A percentile compares a stretch with the other conserved stretches of the same genome.
phyloP scores from a whole-genome alignment of 495 filamentous ascomycete genomes.

The Penicillium dipodomyicola region DNA sequence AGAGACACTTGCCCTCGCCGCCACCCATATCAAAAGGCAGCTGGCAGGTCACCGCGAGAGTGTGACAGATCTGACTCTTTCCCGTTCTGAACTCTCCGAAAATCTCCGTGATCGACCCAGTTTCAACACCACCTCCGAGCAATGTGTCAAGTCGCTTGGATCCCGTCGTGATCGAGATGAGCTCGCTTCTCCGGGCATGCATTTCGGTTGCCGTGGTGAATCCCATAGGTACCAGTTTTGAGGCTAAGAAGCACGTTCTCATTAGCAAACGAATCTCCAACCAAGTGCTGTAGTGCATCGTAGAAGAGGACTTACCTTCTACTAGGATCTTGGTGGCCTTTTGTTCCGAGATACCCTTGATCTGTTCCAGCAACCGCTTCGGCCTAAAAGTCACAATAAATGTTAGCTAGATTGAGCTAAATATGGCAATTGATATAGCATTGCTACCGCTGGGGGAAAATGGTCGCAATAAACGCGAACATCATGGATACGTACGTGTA shows the following conservation, averaged over 20 bases:
- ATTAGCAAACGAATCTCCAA: neutral
- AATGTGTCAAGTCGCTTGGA: conserved; percentile 96
- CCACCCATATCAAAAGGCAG: conserved; percentile 98
- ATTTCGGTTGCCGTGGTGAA: conserved; percentile 99
- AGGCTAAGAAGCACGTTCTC: conserved; percentile 51
- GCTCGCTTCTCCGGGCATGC: conserved; percentile 91
- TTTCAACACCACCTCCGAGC: conserved; percentile 91
- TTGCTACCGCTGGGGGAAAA: neutral
- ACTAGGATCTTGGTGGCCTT: conserved; percentile 92
- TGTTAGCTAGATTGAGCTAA: conserved; percentile 5
- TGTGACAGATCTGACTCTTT: conserved; percentile 98
- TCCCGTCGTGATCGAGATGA: conserved; percentile 96
- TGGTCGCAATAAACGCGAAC: neutral
- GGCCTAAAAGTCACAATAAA: conserved; percentile 48
- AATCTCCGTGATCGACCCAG: conserved; percentile 96
- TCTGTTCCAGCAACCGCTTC: conserved; percentile 78
- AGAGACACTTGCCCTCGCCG: conserved; percentile 97
- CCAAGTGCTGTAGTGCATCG: neutral
- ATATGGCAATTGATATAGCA: neutral
- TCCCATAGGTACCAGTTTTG: conserved; percentile 95
- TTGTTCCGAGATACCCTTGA: conserved; percentile 95
- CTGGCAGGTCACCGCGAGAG: conserved; percentile 96
- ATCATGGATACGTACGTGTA: conserved; percentile 63
- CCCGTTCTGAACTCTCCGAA: conserved; percentile 98
- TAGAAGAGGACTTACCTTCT: conserved; percentile 60